Evolutionary conservation across 2,329 filamentous ascomycete genomes (phyloP), one percentile per base, ranked within the genome.

Genomic region (Ambrosiella xylebori): DNA sequence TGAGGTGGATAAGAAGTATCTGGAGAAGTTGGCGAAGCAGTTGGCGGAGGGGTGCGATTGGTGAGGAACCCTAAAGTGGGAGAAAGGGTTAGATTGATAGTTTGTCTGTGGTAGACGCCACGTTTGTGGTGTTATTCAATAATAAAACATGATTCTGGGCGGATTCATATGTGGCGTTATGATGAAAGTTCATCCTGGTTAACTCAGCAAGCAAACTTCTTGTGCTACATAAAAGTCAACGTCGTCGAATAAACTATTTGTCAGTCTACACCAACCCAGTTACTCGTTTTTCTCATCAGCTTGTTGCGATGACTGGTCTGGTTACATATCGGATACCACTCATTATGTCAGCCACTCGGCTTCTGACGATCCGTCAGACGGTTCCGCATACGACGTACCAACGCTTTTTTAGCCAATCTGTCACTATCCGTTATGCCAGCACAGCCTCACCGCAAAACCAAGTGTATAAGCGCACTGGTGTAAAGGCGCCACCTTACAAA

Each of bases 1-100:
- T 63, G 74, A 79, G 60, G 76, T 82, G 50, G 87, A 93, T 67
- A 75, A 76, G 68, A 68, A 66, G 61, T 78, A 78, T 63, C 68
- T 93, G 60, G 85, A 91, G 68, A 71, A 78, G 64, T 69, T 91
- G 65, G 84, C 83, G 0, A 70, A 64, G 12, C 63, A 88, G 59
- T 66, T 88, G 35, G 76, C 71, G 1, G 71, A 67, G 60, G 75
- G 76, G 57, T 87, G 84, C 67, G 81, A 86, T 68, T 89, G 85
- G 82, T 57, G 35, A 17, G 27, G 27, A 27, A 51, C 49, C 61
- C 50, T 40, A 55, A 39, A 4, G 12, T 27, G 49, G 19, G 7
- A 27, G 2, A 27, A 27, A 27, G 27, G 38, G 17, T 54, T 11
- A 13, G 11, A 12, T 37, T 54, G 9, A 51, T 51, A 19, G 12